These are phyloP conservation scores for Cadophora luteo-olivacea DNA, from an alignment of 2,329 filamentous ascomycete species.

Conservation along the genomic window DNA sequence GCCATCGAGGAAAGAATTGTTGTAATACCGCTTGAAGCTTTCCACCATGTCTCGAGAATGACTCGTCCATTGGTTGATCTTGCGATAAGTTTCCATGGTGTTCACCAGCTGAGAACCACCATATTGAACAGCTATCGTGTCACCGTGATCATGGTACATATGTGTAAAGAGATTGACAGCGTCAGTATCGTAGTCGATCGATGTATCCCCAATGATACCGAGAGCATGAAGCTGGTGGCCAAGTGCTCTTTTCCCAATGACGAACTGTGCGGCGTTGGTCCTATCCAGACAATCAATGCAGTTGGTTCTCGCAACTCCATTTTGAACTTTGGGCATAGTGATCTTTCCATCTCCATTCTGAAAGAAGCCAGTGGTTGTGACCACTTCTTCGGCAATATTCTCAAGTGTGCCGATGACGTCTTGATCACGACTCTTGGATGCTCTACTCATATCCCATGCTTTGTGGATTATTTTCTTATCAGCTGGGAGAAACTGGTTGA, in stretches of 20 bases:
- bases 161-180: constrained; percentile 95
- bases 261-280: constrained; percentile 97
- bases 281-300: constrained; percentile 98
- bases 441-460: constrained; percentile 97
- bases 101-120: constrained; percentile 97
- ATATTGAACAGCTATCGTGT: constrained; percentile 97
- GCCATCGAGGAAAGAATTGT: constrained; percentile 97
- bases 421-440: constrained; percentile 88
- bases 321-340: constrained; percentile 75
- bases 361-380: constrained; percentile 90
- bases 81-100: constrained; percentile 98
- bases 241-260: constrained; percentile 92
- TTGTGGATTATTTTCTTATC: constrained; percentile 91
- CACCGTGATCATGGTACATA: constrained; percentile 98
- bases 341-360: constrained; percentile 82
- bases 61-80: constrained; percentile 98
- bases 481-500: constrained; percentile 89
- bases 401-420: constrained; percentile 95
- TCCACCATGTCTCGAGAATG: constrained; percentile 99
- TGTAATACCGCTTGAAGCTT: constrained; percentile 98
- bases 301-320: constrained; percentile 92
- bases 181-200: constrained; percentile 92
- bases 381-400: constrained; percentile 84
- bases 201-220: constrained; percentile 80
- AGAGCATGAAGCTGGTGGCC: constrained; percentile 92